phyloP scores from a whole-genome alignment of 2,329 filamentous ascomycete species.

The Trichoderma harzianum region DNA sequence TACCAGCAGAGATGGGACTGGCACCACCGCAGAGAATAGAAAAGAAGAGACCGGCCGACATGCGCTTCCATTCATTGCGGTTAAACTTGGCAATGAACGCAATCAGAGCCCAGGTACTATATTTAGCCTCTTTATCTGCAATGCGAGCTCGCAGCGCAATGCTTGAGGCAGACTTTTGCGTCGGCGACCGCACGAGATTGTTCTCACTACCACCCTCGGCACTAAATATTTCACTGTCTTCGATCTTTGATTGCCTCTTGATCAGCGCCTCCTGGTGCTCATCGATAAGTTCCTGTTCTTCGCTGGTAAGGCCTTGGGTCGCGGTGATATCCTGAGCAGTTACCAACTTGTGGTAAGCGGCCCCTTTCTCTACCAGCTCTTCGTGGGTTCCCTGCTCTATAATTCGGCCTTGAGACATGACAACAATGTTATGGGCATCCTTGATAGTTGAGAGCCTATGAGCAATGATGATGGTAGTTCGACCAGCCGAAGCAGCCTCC shows the following conservation, averaged over 20 bases:
- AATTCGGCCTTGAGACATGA: constrained; percentile 82
- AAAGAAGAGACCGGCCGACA: constrained; percentile 71
- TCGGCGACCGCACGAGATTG: constrained; percentile 54
- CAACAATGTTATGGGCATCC: constrained; percentile 92
- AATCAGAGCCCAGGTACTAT: constrained; percentile 72
- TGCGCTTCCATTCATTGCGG: constrained; percentile 63
- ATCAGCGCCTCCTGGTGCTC: constrained; percentile 50
- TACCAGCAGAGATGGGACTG: constrained; percentile 56
- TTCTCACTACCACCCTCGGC: constrained; percentile 60
- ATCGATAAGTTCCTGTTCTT: constrained; percentile 51
- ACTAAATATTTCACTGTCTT: constrained; percentile 43
- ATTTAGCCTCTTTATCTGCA: constrained; percentile 50
- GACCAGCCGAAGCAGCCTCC: constrained; percentile 77
- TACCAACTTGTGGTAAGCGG: constrained; percentile 80
- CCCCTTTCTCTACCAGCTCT: constrained; percentile 64
- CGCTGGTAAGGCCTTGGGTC: constrained; percentile 50
- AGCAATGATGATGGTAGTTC: constrained; percentile 94
- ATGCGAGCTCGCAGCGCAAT: constrained; percentile 59
- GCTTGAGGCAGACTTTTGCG: constrained; percentile 64
- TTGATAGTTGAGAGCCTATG: constrained; percentile 94
- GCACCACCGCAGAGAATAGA: constrained; percentile 75
- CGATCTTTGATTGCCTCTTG: constrained; percentile 43
- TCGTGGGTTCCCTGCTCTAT: constrained; percentile 90
- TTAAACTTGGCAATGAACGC: constrained; percentile 82
- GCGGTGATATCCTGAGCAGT: constrained; percentile 79